Percentiles rank a stretch among this genome's conserved stretches.
Conservation (phyloP, 1,284 basidiomycete genomes). For the Entoloma clypeatum region DNA sequence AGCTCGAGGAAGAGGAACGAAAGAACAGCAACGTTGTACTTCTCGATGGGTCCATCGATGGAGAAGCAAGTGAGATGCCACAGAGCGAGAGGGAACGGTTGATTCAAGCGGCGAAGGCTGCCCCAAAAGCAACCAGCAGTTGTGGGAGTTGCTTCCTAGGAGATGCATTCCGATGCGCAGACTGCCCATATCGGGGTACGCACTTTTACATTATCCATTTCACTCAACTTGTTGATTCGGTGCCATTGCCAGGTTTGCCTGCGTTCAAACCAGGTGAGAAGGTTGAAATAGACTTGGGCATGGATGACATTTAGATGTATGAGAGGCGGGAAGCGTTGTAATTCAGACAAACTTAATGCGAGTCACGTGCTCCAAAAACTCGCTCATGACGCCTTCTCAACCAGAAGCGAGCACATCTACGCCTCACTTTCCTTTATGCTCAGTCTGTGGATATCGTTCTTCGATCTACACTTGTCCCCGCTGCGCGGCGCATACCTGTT, state of each 20-base stretch:
- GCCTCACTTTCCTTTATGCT: conserved; percentile 35
- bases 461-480: conserved; percentile 82
- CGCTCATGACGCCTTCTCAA: conserved; percentile 4
- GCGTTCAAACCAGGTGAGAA: conserved; percentile 99
- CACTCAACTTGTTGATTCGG: conserved; percentile 13
- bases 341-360: no score
- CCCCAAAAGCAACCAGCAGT: conserved; percentile 87
- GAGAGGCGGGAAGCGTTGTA: neutral
- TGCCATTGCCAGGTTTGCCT: conserved; percentile 68
- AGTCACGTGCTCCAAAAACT: no score
- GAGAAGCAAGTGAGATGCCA: conserved; percentile 59
- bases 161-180: conserved; percentile 94
- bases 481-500: conserved; percentile 70
- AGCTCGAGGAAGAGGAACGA: conserved; percentile 81
- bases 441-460: conserved; percentile 41
- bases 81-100: conserved; percentile 63
- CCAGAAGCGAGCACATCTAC: conserved; percentile 16
- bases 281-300: conserved; percentile 82
- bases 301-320: conserved; percentile 73
- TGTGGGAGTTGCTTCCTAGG: conserved; percentile 99
- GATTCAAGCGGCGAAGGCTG: conserved; percentile 58
- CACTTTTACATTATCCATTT: conserved; percentile 19
- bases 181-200: conserved; percentile 94
- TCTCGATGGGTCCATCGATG: conserved; percentile 56
- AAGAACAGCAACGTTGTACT: conserved; percentile 59